Evolutionary conservation across 2,329 filamentous ascomycete genomes (phyloP).

Genomic region (Alternaria angustiovoidea): DNA sequence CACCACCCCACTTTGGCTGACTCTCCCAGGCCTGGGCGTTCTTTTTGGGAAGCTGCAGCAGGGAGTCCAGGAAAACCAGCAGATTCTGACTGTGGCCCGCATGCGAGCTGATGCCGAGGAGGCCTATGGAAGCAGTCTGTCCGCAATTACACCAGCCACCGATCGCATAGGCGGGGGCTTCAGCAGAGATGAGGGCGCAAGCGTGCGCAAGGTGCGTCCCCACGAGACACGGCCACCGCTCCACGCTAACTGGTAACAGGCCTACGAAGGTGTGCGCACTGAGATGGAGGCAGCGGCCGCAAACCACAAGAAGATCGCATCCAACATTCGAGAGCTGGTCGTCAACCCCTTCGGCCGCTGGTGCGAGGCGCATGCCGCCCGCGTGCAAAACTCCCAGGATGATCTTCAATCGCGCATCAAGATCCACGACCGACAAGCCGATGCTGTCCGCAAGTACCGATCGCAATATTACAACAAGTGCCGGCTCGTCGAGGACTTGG

Average conservation of each 20-base stretch:
- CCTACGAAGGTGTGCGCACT: slow-evolving; percentile 88
- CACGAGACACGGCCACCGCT: neutral
- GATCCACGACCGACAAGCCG: slow-evolving; percentile 89
- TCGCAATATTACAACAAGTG: slow-evolving; percentile 99
- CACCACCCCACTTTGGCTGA: slow-evolving; percentile 29
- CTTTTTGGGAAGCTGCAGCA: slow-evolving; percentile 97
- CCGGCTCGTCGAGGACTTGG: slow-evolving; percentile 90
- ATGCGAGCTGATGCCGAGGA: slow-evolving; percentile 97
- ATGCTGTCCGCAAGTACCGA: slow-evolving; percentile 88
- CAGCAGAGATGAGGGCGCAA: slow-evolving; percentile 90
- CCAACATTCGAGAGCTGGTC: slow-evolving; percentile 94
- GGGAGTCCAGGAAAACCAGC: slow-evolving; percentile 92
- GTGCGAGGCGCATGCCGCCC: slow-evolving; percentile 92
- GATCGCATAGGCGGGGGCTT: slow-evolving; percentile 88
- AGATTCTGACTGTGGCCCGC: slow-evolving; percentile 88
- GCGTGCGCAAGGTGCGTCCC: slow-evolving; percentile 81
- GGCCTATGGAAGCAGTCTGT: slow-evolving; percentile 79
- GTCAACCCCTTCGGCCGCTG: slow-evolving; percentile 93
- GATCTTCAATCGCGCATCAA: slow-evolving; percentile 92
- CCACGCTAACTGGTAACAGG: slow-evolving; percentile 62
- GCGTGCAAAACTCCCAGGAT: slow-evolving; percentile 93
- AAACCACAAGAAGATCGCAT: slow-evolving; percentile 93
- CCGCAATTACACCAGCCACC: slow-evolving; percentile 80
- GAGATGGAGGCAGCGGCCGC: slow-evolving; percentile 92
- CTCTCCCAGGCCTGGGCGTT: slow-evolving; percentile 76